Conservation (phyloP, 148 eudicot genomes). For the Suaeda aralocaspica region DNA sequence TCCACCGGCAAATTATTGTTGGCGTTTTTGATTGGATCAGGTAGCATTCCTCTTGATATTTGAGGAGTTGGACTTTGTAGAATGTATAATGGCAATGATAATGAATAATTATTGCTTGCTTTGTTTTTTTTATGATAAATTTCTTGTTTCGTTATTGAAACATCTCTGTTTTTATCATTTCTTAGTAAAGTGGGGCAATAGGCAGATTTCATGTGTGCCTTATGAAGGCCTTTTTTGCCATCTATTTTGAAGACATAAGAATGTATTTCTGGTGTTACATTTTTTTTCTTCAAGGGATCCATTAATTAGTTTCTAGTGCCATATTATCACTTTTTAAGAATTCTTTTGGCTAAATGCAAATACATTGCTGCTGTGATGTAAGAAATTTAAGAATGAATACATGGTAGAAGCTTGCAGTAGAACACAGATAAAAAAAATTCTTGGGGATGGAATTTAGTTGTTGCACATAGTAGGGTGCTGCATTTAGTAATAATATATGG, state of each 20-base stretch:
- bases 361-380: background rate
- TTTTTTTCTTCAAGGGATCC: background rate
- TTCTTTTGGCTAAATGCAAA: background rate
- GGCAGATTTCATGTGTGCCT: background rate
- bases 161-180: background rate
- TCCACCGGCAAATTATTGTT: constrained; percentile 73
- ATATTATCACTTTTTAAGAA: background rate
- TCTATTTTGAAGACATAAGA: background rate
- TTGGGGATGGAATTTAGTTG: constrained; percentile 7
- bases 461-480: constrained; percentile 1
- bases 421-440: background rate
- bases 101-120: background rate
- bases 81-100: background rate
- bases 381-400: background rate
- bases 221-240: constrained; percentile 2
- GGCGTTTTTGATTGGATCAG: constrained; percentile 84
- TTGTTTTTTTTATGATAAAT: background rate
- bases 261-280: background rate
- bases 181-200: background rate
- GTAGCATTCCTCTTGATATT: constrained; percentile 29
- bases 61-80: background rate
- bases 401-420: constrained; percentile 3
- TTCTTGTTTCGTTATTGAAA: too few relatives aligned
- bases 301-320: background rate
- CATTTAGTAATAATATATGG: constrained; percentile 4